Evolutionary conservation across 2,329 filamentous ascomycete genomes (phyloP).

Genomic region (Fusarium pseudograminearum): DNA sequence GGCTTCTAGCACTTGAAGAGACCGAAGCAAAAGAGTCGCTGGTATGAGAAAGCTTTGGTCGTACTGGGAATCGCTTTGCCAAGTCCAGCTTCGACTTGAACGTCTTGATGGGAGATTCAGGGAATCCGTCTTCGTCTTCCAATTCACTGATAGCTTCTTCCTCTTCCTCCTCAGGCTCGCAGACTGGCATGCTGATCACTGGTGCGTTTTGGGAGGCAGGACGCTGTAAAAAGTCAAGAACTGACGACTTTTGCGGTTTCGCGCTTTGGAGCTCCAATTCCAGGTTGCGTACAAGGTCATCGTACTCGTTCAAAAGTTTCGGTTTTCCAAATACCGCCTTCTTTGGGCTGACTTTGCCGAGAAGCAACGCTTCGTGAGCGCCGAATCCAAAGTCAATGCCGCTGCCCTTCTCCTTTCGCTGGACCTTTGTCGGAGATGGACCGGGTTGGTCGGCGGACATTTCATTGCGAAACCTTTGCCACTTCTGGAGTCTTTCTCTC

Average conservation of each 20-base stretch:
- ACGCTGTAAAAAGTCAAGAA: slow-evolving; percentile 43
- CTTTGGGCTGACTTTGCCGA: slow-evolving; percentile 52
- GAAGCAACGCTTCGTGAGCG: slow-evolving; percentile 62
- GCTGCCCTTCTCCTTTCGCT: slow-evolving; percentile 46
- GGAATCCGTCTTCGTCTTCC: slow-evolving; percentile 58
- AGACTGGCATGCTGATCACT: slow-evolving; percentile 1
- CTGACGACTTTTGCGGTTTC: slow-evolving; percentile 31
- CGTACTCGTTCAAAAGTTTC: slow-evolving; percentile 58
- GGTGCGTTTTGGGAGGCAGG: not conserved
- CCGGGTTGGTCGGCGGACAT: slow-evolving; percentile 55
- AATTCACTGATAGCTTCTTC: slow-evolving; percentile 61
- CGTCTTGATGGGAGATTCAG: slow-evolving; percentile 42
- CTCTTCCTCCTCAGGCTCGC: slow-evolving; percentile 30
- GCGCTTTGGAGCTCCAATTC: slow-evolving; percentile 55
- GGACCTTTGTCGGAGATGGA: slow-evolving; percentile 44
- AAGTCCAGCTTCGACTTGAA: slow-evolving; percentile 42
- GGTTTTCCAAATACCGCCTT: slow-evolving; percentile 43
- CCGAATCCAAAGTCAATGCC: slow-evolving; percentile 68
- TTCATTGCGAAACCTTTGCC: slow-evolving; percentile 74
- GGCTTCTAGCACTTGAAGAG: slow-evolving; percentile 32
- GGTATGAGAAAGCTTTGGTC: slow-evolving; percentile 47
- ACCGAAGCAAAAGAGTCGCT: slow-evolving; percentile 42
- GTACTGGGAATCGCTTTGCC: slow-evolving; percentile 39
- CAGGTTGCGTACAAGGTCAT: slow-evolving; percentile 57
- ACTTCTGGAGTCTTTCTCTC: slow-evolving; percentile 74